Conservation (phyloP, 2,329 filamentous ascomycete genomes). For the Cucurbitaria berberidis region DNA sequence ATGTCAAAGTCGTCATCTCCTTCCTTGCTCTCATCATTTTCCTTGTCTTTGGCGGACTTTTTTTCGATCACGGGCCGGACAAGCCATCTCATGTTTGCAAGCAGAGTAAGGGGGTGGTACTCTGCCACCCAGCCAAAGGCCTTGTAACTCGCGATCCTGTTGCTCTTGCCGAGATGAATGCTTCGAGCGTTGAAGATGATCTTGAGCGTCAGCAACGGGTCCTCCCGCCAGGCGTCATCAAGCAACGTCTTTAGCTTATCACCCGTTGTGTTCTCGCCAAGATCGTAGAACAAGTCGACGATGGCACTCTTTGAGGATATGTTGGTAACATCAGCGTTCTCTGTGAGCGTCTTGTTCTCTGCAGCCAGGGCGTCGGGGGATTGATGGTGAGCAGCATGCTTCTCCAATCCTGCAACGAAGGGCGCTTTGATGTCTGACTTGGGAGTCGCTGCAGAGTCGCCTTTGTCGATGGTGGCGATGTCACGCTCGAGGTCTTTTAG, state of each 20-base stretch:
- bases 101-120: slow-evolving; percentile 61
- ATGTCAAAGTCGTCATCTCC: slow-evolving; percentile 48
- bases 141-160: slow-evolving; percentile 57
- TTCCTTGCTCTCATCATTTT: slow-evolving; percentile 6
- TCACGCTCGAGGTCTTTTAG: slow-evolving; percentile 6
- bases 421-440: slow-evolving; percentile 16
- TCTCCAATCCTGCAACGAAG: slow-evolving; percentile 27
- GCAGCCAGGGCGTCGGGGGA: slow-evolving; percentile 15
- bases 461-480: slow-evolving; percentile 1
- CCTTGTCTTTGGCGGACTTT: slow-evolving; percentile 49
- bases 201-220: slow-evolving; percentile 60
- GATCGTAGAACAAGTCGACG: slow-evolving; percentile 62
- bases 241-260: slow-evolving; percentile 53
- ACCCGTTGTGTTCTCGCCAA: slow-evolving; percentile 52
- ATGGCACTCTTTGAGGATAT: slow-evolving; percentile 55
- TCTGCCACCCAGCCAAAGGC: slow-evolving; percentile 63
- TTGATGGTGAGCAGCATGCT: slow-evolving; percentile 19
- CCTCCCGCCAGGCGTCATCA: slow-evolving; percentile 57
- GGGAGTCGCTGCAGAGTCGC: background rate
- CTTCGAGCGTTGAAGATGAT: slow-evolving; percentile 66
- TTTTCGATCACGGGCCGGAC: slow-evolving; percentile 63
- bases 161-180: slow-evolving; percentile 66
- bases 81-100: slow-evolving; percentile 62
- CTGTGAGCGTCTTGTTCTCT: slow-evolving; percentile 59
- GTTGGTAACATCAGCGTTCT: slow-evolving; percentile 59